phyloP scores from a whole-genome alignment of 2,329 filamentous ascomycete genomes.

The Volutella citrinella region DNA sequence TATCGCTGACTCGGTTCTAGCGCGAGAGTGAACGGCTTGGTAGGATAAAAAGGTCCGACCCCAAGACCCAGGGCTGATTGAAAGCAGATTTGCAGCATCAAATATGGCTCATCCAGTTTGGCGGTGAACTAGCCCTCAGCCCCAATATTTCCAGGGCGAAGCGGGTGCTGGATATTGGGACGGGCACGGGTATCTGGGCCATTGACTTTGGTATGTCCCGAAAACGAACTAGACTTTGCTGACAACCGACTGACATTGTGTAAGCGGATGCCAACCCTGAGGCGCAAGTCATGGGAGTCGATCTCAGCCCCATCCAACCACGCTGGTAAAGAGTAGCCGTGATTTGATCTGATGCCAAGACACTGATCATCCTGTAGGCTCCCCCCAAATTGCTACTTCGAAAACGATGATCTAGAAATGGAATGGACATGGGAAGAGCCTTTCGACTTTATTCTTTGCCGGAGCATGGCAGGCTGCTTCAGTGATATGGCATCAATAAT shows the following conservation, averaged over 20 bases:
- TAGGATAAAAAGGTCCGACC: conserved; percentile 1
- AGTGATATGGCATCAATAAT: conserved; percentile 16
- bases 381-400: conserved; percentile 21
- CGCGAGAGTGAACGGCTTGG: conserved; percentile 17
- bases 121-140: conserved; percentile 11
- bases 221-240: not conserved
- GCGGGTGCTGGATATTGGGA: conserved; percentile 24
- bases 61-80: not conserved
- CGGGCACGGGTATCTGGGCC: no score
- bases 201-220: conserved; percentile 19
- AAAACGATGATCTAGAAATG: conserved; percentile 23
- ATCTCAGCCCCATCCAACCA: conserved; percentile 19
- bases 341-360: not conserved
- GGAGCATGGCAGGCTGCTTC: conserved; percentile 19
- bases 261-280: conserved; percentile 14
- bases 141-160: conserved; percentile 13
- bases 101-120: conserved; percentile 14
- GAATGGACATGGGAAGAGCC: conserved; percentile 21
- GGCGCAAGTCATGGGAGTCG: conserved; percentile 15
- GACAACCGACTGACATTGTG: not conserved
- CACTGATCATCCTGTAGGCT: conserved; percentile 8
- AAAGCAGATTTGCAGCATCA: conserved; percentile 12
- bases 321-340: conserved; percentile 5
- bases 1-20: conserved; percentile 1
- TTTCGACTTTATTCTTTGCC: conserved; percentile 22